Conservation (phyloP, 129 eudicot species). For the Arctium minus region DNA sequence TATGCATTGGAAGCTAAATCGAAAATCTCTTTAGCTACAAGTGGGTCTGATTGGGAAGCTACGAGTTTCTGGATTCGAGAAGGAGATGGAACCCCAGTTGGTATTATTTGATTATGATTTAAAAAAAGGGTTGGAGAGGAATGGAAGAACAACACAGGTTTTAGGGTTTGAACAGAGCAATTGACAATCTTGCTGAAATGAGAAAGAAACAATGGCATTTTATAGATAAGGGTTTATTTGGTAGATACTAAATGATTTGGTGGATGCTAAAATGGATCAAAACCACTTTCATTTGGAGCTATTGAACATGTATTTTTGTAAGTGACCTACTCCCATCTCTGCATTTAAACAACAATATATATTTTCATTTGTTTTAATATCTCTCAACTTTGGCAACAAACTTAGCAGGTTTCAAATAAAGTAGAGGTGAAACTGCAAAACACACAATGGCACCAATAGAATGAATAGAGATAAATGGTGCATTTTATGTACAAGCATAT, state of each 20-base stretch:
- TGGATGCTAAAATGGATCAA: neutral
- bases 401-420: conserved; percentile 88
- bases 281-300: too few species aligned
- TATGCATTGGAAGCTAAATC: conserved; percentile 54
- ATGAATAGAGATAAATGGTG: neutral
- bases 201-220: conserved; percentile 8
- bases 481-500: neutral
- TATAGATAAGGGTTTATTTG: neutral
- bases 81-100: conserved; percentile 34
- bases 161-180: conserved; percentile 21
- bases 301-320: neutral
- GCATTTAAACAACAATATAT: conserved; percentile 74
- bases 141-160: conserved; percentile 5
- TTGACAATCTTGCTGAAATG: conserved; percentile 15
- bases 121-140: conserved; percentile 6
- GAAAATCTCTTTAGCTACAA: conserved; percentile 76
- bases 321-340: conserved; percentile 93
- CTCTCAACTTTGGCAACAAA: conserved; percentile 94
- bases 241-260: neutral
- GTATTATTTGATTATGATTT: conserved; percentile 17
- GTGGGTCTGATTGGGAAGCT: conserved; percentile 70
- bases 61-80: conserved; percentile 60
- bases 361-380: conserved; percentile 65
- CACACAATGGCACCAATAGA: conserved; percentile 1
- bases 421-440: conserved; percentile 73